Evolutionary conservation across 192 early-diverging fungal genomes (phyloP), one percentile per base, ranked within the genome.

Genomic region (Entomortierella lignicola): DNA sequence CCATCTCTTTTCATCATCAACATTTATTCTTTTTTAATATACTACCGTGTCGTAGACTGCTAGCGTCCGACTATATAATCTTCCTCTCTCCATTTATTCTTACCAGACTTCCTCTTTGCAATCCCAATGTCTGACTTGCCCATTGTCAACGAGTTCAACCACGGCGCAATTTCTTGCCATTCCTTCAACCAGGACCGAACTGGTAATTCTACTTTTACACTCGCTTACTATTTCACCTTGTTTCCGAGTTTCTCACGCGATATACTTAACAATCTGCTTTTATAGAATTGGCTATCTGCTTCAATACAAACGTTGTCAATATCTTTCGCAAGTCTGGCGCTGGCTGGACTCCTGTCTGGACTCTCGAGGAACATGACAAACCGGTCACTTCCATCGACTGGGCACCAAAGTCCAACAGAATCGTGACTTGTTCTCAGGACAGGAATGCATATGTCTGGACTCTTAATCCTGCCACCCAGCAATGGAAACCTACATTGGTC

Each of bases 361-460:
- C 92, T 20, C 83, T 99, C 60, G 85, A 83, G 54, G 94, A 97
- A 92, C 98, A 99, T 82, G 96, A 98, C 87, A 91, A 97, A 82
- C 90, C 95, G 30, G 95, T 99, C 34, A 99, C 97, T 6, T 88
- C 91, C 52, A 90, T 99, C 71, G 98, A 99, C 81, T 96, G 95
- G 94, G 96, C 98, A 23, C 95, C 95, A 65, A 89, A 91, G 58
- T 92, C 97, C 48, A 98, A 99, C 87, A 87, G 93, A 30, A 94
- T 99, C 42, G 98, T 99, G 15, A 94, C 96, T 37, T 97, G 97
- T 85, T 97, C 96, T 44, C 98, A 99, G 86, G 98, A 99, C 85
- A 90, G 96, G 65, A 99, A 99, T 73, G 97, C 97, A 25, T 99
- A 99, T 80, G 98, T 99, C 41, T 99, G 98, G 98, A 93, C 87